A percentile compares a stretch with the other conserved stretches of the same genome.
These are phyloP conservation scores for Cicer cuneatum DNA, from an alignment of 306 rosid genomes.

Conservation along the genomic window DNA sequence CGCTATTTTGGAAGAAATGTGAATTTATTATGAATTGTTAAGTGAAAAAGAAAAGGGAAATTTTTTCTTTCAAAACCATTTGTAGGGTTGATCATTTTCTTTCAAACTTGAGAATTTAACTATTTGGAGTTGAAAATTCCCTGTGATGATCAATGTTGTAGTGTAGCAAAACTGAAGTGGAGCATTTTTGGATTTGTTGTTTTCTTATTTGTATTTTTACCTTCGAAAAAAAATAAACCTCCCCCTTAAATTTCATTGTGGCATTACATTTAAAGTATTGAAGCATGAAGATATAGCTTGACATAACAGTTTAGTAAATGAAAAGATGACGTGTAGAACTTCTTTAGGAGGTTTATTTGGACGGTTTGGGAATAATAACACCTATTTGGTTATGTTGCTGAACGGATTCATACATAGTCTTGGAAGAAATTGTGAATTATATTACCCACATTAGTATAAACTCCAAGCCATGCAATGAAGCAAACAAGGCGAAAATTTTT, in stretches of 20 bases:
- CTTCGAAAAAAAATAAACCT: not conserved
- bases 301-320: not conserved
- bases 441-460: not conserved
- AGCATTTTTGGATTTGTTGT: conserved; percentile 17
- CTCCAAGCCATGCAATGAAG: no score
- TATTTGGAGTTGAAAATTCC: conserved; percentile 9
- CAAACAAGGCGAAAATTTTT: no score
- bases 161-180: conserved; percentile 29
- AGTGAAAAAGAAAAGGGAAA: conserved; percentile 15
- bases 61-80: not conserved
- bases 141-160: not conserved
- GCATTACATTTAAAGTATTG: no score
- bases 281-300: no score
- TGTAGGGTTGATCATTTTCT: conserved; percentile 26
- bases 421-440: conserved; percentile 18
- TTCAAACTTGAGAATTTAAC: conserved; percentile 29
- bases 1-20: conserved; percentile 13
- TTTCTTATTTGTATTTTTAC: conserved; percentile 26
- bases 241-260: not conserved
- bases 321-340: conserved; percentile 37
- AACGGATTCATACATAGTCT: not conserved
- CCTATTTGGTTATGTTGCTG: conserved; percentile 4
- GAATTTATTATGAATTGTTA: conserved; percentile 19
- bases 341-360: conserved; percentile 17
- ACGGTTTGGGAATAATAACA: conserved; percentile 24